Conservation (phyloP, 225 moss, liverwort and hornwort genomes). For the Polytrichum formosum region DNA sequence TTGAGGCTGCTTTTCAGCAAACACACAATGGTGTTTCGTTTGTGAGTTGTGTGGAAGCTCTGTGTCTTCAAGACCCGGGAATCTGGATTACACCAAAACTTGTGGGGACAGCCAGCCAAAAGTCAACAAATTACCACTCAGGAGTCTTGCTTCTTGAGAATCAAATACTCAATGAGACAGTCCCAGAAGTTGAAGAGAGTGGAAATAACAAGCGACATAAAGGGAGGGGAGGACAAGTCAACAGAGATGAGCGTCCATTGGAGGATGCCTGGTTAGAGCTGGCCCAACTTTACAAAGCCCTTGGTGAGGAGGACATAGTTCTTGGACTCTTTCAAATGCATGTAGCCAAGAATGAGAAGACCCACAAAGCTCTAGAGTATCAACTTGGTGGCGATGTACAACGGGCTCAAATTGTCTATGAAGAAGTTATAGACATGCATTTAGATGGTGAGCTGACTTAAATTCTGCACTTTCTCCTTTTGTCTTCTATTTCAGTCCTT, state of each 20-base stretch:
- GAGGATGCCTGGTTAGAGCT: slow-evolving; percentile 91
- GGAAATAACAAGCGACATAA: slow-evolving; percentile 56
- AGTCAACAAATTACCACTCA: slow-evolving; percentile 79
- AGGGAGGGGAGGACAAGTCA: slow-evolving; percentile 55
- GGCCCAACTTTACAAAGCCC: slow-evolving; percentile 69
- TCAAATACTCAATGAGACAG: slow-evolving; percentile 60
- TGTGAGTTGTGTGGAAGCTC: slow-evolving; percentile 66
- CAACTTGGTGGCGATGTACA: slow-evolving; percentile 71
- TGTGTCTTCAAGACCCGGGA: slow-evolving; percentile 82
- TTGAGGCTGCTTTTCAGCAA: slow-evolving; percentile 64
- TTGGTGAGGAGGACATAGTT: slow-evolving; percentile 85
- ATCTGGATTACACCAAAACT: slow-evolving; percentile 82
- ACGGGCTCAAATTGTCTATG: slow-evolving; percentile 65
- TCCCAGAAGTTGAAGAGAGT: slow-evolving; percentile 26
- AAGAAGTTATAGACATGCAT: slow-evolving; percentile 52
- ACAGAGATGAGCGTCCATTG: slow-evolving; percentile 36
- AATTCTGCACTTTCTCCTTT: too few relatives aligned
- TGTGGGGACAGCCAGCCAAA: slow-evolving; percentile 69
- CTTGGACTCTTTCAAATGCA: slow-evolving; percentile 69
- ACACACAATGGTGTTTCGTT: slow-evolving; percentile 81
- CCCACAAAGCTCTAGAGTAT: slow-evolving; percentile 72
- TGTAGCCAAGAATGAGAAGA: slow-evolving; percentile 58
- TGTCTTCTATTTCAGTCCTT: too few relatives aligned
- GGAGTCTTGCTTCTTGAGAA: slow-evolving; percentile 79
- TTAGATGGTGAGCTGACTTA: slow-evolving; percentile 33